Evolutionary conservation across 2,329 filamentous ascomycete genomes (phyloP), one percentile per base, ranked within the genome.

Genomic region (Neophaeococcomyces aloes): DNA sequence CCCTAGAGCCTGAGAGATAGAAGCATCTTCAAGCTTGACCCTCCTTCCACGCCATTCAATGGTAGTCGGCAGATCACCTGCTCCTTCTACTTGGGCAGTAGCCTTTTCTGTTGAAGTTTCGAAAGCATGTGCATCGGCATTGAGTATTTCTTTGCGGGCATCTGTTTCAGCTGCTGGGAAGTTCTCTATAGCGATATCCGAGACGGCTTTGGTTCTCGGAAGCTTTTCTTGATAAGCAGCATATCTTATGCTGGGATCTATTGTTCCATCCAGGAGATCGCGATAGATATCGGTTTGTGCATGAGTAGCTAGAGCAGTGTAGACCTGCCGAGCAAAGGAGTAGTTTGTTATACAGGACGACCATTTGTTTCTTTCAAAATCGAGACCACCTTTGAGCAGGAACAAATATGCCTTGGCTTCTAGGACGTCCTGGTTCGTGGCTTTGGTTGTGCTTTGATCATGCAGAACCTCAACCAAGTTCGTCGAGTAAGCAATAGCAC

Each of bases 181-280:
- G 48, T 81, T 80, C 52, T 83, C 81, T 54, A 80, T 79, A 2
- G 86, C 83, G 51, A 96, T 83, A 6, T 79, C 76, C 0, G 82
- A 74, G 38, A 94, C 81, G 2, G 88, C 81, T 42, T 87, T 76
- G 2, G 87, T 94, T 33, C 91, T 79, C 0, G 89, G 84, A 25
- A 94, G 76, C 60, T 89, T 83, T 60, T 87, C 74, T 63, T 94
- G 87, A 61, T 96, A 96, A 14, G 91, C 87, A 29, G 88, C 88
- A 62, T 93, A 96, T 50, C 89, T 81, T 56, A 98, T 85, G 49
- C 87, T 94, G 2, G 88, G 88, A 60, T 98, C 91, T 49, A 94
- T 81, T 3, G 84, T 93, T 56, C 84, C 81, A 37, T 82, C 78
- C 45, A 98, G 68, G 18, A 95, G 72, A 48, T 96, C 89, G 59